Percentiles rank a stretch among this genome's conserved stretches.
phyloP scores from a whole-genome alignment of 306 rosid genomes.

The Quercus engelmannii region DNA sequence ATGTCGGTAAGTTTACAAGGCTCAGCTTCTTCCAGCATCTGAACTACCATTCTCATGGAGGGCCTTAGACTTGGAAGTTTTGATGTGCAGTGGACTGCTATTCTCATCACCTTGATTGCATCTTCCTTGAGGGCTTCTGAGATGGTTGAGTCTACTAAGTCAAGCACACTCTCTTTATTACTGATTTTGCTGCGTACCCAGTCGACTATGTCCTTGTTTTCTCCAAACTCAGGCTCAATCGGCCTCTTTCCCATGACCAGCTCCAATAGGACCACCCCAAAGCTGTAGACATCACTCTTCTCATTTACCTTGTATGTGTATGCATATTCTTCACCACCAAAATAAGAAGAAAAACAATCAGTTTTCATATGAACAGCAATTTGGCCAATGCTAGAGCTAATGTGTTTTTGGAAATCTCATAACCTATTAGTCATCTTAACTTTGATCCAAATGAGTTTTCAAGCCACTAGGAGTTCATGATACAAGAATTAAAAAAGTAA shows the following conservation, averaged over 20 bases:
- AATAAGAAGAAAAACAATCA: slow-evolving; percentile 20
- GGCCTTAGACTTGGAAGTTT: slow-evolving; percentile 68
- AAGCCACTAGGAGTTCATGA: not conserved
- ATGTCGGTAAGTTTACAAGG: slow-evolving; percentile 44
- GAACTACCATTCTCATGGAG: slow-evolving; percentile 84
- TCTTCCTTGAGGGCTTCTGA: slow-evolving; percentile 50
- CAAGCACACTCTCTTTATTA: slow-evolving; percentile 32
- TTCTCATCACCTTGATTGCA: slow-evolving; percentile 58
- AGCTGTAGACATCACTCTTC: slow-evolving; percentile 90
- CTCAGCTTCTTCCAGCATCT: slow-evolving; percentile 79
- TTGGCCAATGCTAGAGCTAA: not conserved
- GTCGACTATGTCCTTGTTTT: slow-evolving; percentile 64
- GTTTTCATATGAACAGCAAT: not conserved
- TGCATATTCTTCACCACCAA: slow-evolving; percentile 59
- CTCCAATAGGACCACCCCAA: slow-evolving; percentile 88
- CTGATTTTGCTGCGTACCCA: slow-evolving; percentile 59
- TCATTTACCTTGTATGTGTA: slow-evolving; percentile 79
- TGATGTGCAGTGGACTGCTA: slow-evolving; percentile 58
- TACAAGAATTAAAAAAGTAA: not conserved
- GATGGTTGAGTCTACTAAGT: slow-evolving; percentile 57
- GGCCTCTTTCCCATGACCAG: slow-evolving; percentile 75
- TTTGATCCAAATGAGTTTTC: not conserved
- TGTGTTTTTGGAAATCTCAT: not conserved
- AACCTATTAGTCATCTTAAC: not conserved
- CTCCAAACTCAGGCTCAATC: slow-evolving; percentile 66